phyloP scores from a whole-genome alignment of 352 stramenopile species.

The Stramenopiles sp. region DNA sequence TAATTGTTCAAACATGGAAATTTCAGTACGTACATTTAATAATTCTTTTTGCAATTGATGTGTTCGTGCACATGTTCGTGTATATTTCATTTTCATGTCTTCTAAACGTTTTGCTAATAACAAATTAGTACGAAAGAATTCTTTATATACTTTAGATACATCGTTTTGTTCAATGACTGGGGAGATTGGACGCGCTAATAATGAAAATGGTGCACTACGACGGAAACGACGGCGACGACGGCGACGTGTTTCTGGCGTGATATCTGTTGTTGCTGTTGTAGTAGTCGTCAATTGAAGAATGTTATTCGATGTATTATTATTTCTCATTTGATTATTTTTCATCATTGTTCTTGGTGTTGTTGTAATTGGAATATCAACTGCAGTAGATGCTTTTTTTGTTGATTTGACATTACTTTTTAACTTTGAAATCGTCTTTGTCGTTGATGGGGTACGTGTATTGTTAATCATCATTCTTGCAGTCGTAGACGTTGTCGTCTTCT shows the following conservation, averaged over 20 bases:
- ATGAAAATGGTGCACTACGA: neutral
- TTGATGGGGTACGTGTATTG: no score
- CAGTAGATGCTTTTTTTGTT: neutral
- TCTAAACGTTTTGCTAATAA: neutral
- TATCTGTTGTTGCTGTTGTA: no score
- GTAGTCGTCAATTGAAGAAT: no score
- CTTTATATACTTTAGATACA: neutral
- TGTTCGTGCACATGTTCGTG: neutral
- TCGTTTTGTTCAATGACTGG: neutral
- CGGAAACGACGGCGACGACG: neutral
- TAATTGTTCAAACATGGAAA: neutral
- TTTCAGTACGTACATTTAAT: neutral
- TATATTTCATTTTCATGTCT: neutral
- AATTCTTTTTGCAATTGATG: neutral
- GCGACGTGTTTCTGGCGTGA: no score
- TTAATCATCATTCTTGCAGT: no score
- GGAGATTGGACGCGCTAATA: neutral
- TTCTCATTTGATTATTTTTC: no score
- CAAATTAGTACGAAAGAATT: neutral
- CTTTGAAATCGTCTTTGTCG: neutral
- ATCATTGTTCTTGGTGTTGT: neutral
- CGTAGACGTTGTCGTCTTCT: no score
- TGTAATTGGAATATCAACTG: neutral
- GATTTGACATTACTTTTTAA: neutral
- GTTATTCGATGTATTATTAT: no score